A percentile compares a stretch with the other conserved stretches of the same genome.
phyloP scores from a whole-genome alignment of 257 asterid genomes.

The Gynochthodes officinalis region DNA sequence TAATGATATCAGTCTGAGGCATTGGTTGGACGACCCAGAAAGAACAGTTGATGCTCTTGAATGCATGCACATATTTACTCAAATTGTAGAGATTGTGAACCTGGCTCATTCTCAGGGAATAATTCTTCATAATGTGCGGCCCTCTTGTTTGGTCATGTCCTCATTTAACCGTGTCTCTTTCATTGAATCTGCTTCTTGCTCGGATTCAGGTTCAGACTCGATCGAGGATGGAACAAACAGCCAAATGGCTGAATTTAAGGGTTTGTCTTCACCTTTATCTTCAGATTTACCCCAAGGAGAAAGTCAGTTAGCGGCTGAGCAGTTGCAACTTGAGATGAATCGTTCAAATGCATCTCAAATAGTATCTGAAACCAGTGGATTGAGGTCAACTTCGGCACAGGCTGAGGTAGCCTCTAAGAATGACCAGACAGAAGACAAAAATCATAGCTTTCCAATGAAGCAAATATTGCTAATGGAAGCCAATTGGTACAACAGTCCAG shows the following conservation, averaged over 20 bases:
- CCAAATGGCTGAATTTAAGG: conserved; percentile 46
- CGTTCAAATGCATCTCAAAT: too few species aligned
- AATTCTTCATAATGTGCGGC: conserved; percentile 74
- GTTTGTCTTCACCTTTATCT: conserved; percentile 31
- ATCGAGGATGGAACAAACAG: conserved; percentile 47
- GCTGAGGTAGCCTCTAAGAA: conserved; percentile 30
- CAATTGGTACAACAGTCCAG: conserved; percentile 82
- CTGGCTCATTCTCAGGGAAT: conserved; percentile 84
- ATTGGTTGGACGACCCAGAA: conserved; percentile 87
- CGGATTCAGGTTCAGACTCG: conserved; percentile 70
- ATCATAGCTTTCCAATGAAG: conserved; percentile 76
- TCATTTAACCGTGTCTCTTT: conserved; percentile 72
- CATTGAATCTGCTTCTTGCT: conserved; percentile 85
- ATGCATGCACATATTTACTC: conserved; percentile 86
- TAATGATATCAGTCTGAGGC: conserved; percentile 70
- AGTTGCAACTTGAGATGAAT: conserved; percentile 22
- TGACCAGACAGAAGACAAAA: conserved; percentile 46
- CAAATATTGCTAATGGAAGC: conserved; percentile 76
- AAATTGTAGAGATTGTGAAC: conserved; percentile 75
- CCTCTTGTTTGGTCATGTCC: conserved; percentile 91
- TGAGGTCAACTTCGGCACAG: conserved; percentile 40
- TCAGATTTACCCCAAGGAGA: conserved; percentile 17
- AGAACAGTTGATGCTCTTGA: conserved; percentile 74
- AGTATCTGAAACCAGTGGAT: conserved; percentile 41
- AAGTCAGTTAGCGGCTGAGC: conserved; percentile 22